A percentile compares a stretch with the other conserved stretches of the same genome.
phyloP scores from a whole-genome alignment of 768 basidiomycete genomes.

The Boletellus emodensis region DNA sequence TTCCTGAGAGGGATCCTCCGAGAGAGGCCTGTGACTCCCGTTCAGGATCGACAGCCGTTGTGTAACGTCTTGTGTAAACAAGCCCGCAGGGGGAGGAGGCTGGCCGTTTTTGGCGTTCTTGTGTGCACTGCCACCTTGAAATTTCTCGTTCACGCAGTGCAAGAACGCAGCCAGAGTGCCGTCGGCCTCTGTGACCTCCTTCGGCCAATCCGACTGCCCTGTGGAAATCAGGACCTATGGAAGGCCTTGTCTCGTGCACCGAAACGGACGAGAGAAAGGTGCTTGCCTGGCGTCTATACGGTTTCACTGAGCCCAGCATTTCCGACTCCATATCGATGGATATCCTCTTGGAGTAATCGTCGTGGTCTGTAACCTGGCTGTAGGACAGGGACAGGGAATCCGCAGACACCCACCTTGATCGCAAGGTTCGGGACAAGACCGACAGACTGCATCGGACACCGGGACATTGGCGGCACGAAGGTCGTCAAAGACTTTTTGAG shows the following conservation, averaged over 20 bases:
- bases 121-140: slow-evolving; percentile 2
- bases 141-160: slow-evolving; percentile 19
- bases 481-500: slow-evolving; percentile 42
- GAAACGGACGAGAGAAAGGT: background rate
- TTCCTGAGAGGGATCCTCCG: slow-evolving; percentile 57
- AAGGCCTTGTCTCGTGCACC: background rate
- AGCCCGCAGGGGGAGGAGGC: slow-evolving; percentile 37
- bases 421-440: slow-evolving; percentile 73
- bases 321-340: slow-evolving; percentile 74
- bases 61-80: slow-evolving; percentile 56
- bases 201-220: slow-evolving; percentile 84
- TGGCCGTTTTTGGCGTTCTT: slow-evolving; percentile 4
- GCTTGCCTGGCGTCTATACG: slow-evolving; percentile 75
- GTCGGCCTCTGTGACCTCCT: slow-evolving; percentile 68
- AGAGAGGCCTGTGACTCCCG: slow-evolving; percentile 71
- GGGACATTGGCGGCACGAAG: slow-evolving; percentile 61
- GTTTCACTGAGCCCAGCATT: slow-evolving; percentile 83
- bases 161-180: slow-evolving; percentile 68
- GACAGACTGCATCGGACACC: slow-evolving; percentile 63
- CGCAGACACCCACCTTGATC: slow-evolving; percentile 49
- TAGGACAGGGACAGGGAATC: slow-evolving; percentile 27
- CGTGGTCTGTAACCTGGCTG: slow-evolving; percentile 49
- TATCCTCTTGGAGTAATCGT: slow-evolving; percentile 69
- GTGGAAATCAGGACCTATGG: slow-evolving; percentile 82
- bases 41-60: slow-evolving; percentile 71